These are phyloP conservation scores for Aspergillus puulaauensis DNA, from an alignment of 2,329 filamentous ascomycete species.

Conservation along the genomic window DNA sequence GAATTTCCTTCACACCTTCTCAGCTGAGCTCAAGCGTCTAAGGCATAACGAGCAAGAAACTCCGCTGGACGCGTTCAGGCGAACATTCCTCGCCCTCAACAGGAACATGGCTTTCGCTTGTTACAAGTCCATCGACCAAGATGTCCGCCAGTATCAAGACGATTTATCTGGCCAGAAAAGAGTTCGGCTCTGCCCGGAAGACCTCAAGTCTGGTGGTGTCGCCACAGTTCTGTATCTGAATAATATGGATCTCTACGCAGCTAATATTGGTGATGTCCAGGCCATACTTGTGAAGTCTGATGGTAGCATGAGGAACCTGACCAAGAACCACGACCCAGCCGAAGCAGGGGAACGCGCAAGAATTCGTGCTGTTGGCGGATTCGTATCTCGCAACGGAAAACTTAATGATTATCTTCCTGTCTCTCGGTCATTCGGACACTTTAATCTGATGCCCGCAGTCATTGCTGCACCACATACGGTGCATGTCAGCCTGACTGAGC, in stretches of 20 bases:
- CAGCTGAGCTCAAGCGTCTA: constrained; percentile 73
- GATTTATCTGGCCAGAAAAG: constrained; percentile 66
- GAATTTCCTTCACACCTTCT: constrained; percentile 85
- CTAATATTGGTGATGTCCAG: constrained; percentile 93
- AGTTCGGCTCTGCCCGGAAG: constrained; percentile 75
- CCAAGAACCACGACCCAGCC: constrained; percentile 88
- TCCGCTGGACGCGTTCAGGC: constrained; percentile 76
- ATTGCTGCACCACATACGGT: constrained; percentile 85
- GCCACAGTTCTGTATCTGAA: constrained; percentile 90
- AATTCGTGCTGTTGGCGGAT: constrained; percentile 91
- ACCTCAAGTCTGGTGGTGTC: constrained; percentile 84
- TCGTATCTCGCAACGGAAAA: constrained; percentile 90
- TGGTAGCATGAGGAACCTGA: constrained; percentile 78
- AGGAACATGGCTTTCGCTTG: constrained; percentile 89
- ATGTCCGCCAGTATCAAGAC: constrained; percentile 60
- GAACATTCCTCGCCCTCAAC: constrained; percentile 85
- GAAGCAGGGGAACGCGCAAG: constrained; percentile 79
- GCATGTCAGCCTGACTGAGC: constrained; percentile 75
- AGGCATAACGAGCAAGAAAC: constrained; percentile 69
- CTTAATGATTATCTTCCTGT: constrained; percentile 90
- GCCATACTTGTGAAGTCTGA: constrained; percentile 93
- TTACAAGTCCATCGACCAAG: constrained; percentile 72
- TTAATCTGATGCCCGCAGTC: constrained; percentile 86
- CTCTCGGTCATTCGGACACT: constrained; percentile 92
- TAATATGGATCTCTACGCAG: constrained; percentile 86